Conservation (phyloP, 2,329 filamentous ascomycete genomes). For the Cercospora zeina region DNA sequence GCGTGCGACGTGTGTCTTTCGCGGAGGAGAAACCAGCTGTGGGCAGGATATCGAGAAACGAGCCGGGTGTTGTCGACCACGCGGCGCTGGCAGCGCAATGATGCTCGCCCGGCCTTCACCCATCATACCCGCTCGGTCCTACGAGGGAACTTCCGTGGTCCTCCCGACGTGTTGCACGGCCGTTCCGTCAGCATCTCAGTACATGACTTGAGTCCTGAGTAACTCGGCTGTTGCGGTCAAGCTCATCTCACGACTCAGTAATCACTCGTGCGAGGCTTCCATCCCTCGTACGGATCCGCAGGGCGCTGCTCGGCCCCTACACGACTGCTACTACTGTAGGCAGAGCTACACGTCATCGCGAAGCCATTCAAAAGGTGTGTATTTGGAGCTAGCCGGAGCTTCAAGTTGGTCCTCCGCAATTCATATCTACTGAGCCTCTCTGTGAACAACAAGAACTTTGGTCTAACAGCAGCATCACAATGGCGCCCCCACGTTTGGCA, state of each 20-base stretch:
- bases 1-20: background rate
- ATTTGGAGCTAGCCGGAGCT: background rate
- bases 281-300: background rate
- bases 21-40: background rate
- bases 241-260: background rate
- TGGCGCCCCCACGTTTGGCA: conserved; percentile 51
- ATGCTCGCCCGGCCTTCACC: background rate
- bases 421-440: background rate
- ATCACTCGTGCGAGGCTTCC: background rate
- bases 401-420: background rate
- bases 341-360: conserved; percentile 17
- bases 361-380: conserved; percentile 1
- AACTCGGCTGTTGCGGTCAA: background rate
- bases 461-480: background rate
- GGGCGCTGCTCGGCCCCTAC: background rate
- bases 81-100: background rate
- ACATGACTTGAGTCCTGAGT: background rate
- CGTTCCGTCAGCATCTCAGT: background rate
- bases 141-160: background rate
- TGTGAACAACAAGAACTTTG: background rate
- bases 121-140: conserved; percentile 16
- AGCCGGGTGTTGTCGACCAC: background rate
- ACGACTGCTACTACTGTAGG: background rate
- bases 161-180: background rate
- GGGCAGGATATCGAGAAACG: background rate